Percentiles rank a stretch among this genome's conserved stretches.
Conservation (phyloP, 306 rosid genomes). For the Quercus ilex region DNA sequence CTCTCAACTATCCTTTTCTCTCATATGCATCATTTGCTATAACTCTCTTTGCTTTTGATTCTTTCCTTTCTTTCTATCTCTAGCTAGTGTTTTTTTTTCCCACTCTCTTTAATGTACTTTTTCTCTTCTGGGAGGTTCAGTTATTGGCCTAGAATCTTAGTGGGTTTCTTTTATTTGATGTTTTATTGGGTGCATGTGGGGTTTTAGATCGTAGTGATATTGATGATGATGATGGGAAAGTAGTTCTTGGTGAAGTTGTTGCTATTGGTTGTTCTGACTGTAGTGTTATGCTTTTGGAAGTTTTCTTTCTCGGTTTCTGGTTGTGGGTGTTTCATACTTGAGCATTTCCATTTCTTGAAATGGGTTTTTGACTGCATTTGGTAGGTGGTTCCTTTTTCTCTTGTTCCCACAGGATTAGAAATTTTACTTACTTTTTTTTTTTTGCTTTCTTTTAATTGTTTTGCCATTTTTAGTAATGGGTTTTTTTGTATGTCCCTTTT, state of each 20-base stretch:
- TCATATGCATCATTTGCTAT: conserved; percentile 15
- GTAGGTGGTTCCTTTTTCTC: neutral
- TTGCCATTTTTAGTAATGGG: neutral
- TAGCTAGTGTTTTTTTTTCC: neutral
- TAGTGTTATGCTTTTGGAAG: conserved; percentile 13
- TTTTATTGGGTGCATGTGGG: too few relatives aligned
- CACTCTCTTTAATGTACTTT: neutral
- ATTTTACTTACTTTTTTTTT: neutral
- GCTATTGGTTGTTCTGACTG: neutral
- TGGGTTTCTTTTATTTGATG: neutral
- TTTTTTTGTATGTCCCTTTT: neutral
- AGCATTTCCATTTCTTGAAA: neutral
- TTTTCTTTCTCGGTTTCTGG: conserved; percentile 14
- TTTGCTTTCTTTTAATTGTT: neutral
- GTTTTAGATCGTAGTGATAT: too few relatives aligned
- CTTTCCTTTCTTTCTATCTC: neutral
- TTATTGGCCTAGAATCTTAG: too few relatives aligned
- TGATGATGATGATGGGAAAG: neutral
- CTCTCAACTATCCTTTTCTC: conserved; percentile 21
- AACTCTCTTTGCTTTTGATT: neutral
- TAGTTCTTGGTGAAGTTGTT: conserved; percentile 20
- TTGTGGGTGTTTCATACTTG: conserved; percentile 11
- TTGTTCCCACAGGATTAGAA: neutral
- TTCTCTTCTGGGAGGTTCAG: neutral
- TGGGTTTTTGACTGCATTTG: neutral